A percentile compares a stretch with the other conserved stretches of the same genome.
These are phyloP conservation scores for Bolboschoenus planiculmis DNA, from an alignment of 176 grass and related monocot genomes.

Conservation along the genomic window DNA sequence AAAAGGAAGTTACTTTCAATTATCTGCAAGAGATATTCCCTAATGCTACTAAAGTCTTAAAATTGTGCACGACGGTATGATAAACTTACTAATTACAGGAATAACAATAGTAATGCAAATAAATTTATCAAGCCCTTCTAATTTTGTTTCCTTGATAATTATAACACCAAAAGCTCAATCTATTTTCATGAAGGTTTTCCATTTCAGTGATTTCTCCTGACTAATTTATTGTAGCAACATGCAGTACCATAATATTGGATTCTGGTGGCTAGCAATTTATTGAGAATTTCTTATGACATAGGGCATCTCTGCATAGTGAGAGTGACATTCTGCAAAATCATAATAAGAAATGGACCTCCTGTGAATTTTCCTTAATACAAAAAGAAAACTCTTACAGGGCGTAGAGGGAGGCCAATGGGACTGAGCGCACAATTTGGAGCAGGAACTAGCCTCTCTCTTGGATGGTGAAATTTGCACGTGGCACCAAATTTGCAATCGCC, in stretches of 20 bases:
- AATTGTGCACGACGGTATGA: neutral
- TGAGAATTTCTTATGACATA: neutral
- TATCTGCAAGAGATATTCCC: neutral
- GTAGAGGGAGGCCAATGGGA: conserved; percentile 65
- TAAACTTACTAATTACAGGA: neutral
- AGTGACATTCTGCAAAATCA: neutral
- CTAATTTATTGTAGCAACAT: neutral
- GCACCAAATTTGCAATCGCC: conserved; percentile 92
- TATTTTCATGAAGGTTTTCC: neutral
- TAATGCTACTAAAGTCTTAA: neutral
- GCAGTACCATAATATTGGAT: neutral
- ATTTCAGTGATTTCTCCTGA: neutral
- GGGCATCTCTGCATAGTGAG: neutral
- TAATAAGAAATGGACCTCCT: neutral
- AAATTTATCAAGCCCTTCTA: neutral
- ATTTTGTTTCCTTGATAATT: neutral
- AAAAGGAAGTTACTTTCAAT: neutral
- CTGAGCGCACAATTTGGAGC: conserved; percentile 65
- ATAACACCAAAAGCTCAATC: neutral
- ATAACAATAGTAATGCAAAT: neutral
- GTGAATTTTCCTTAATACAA: neutral
- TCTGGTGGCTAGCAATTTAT: neutral
- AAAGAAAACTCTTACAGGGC: conserved; percentile 44
- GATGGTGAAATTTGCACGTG: conserved; percentile 93
- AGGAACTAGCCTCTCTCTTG: conserved; percentile 62